Conservation (phyloP, 2,329 filamentous ascomycete species). For the Coniochaeta pulveracea region DNA sequence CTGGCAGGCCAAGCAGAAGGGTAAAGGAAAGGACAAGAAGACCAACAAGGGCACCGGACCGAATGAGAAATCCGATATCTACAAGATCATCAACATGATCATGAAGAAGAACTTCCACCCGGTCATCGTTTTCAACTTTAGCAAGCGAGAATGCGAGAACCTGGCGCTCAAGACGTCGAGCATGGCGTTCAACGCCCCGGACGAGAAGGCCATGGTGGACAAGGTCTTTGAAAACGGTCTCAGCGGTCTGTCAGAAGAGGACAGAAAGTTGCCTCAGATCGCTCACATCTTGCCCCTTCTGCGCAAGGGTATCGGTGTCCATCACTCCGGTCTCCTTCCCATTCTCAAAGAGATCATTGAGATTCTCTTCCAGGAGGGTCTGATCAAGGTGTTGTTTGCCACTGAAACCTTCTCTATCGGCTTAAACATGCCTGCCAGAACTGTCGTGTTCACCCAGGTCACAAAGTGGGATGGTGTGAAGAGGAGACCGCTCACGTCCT, state of each 20-base stretch:
- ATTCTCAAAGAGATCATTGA: constrained; percentile 98
- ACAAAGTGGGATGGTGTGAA: constrained; percentile 85
- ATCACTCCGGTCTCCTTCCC: constrained; percentile 89
- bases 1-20: constrained; percentile 67
- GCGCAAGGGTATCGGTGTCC: constrained; percentile 86
- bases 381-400: constrained; percentile 96
- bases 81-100: constrained; percentile 98
- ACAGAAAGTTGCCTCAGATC: constrained; percentile 82
- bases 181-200: constrained; percentile 90
- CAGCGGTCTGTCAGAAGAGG: constrained; percentile 83
- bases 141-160: constrained; percentile 90
- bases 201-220: constrained; percentile 85
- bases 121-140: constrained; percentile 99
- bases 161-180: constrained; percentile 78
- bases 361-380: constrained; percentile 93
- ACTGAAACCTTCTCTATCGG: constrained; percentile 99
- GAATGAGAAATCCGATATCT: constrained; percentile 67
- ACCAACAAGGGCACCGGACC: constrained; percentile 72
- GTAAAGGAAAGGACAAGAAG: constrained; percentile 86
- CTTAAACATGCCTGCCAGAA: constrained; percentile 98
- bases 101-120: constrained; percentile 96
- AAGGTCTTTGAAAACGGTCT: constrained; percentile 94
- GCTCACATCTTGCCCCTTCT: constrained; percentile 80
- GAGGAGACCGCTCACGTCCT: constrained; percentile 77
- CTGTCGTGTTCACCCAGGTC: constrained; percentile 95